Percentiles rank a stretch among this genome's conserved stretches.
Conservation (phyloP, 2,329 filamentous ascomycete genomes). For the Alternaria gansuensis region DNA sequence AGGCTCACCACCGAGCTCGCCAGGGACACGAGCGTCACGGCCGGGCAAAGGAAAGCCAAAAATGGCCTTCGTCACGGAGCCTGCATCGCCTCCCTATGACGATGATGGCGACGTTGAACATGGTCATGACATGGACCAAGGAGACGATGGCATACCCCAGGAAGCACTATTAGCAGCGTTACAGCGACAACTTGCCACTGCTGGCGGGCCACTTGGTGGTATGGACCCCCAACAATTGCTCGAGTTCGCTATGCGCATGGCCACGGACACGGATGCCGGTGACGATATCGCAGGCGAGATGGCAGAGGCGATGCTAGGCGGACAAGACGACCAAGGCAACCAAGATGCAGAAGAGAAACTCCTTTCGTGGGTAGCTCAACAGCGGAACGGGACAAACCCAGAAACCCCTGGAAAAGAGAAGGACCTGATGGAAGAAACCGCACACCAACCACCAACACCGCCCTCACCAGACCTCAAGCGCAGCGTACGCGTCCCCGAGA, state of each 20-base stretch:
- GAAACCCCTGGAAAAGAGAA: slow-evolving; percentile 21
- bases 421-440: slow-evolving; percentile 16
- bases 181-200: slow-evolving; percentile 45
- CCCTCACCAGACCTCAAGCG: slow-evolving; percentile 36
- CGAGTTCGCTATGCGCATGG: slow-evolving; percentile 57
- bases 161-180: slow-evolving; percentile 52
- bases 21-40: slow-evolving; percentile 19
- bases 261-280: slow-evolving; percentile 52
- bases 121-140: slow-evolving; percentile 25
- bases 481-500: slow-evolving; percentile 17
- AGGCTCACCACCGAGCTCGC: slow-evolving; percentile 30
- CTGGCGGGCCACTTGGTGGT: slow-evolving; percentile 50
- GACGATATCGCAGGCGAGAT: slow-evolving; percentile 57
- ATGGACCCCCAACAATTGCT: slow-evolving; percentile 56
- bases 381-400: slow-evolving; percentile 28
- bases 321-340: slow-evolving; percentile 45
- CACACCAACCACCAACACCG: slow-evolving; percentile 30
- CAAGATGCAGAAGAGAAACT: slow-evolving; percentile 42
- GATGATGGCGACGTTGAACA: slow-evolving; percentile 29
- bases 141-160: slow-evolving; percentile 46
- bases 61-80: slow-evolving; percentile 19
- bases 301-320: slow-evolving; percentile 54
- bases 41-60: slow-evolving; percentile 24
- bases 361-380: slow-evolving; percentile 46
- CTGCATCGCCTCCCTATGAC: slow-evolving; percentile 28